phyloP scores from a whole-genome alignment of 106 monocot genomes.

The Phalaenopsis aphrodite region DNA sequence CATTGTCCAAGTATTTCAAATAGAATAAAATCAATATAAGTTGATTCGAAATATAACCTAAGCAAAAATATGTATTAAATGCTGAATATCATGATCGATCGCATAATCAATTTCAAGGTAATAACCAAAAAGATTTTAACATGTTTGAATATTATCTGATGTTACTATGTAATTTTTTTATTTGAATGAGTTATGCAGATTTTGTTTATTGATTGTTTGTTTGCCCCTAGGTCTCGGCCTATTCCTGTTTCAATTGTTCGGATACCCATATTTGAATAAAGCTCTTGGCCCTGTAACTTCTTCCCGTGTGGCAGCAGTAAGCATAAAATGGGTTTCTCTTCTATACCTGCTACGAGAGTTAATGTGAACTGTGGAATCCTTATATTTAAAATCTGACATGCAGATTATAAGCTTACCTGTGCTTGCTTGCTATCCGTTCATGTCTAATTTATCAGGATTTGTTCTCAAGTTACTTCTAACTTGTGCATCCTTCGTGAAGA shows the following conservation, averaged over 20 bases:
- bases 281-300: slow-evolving; percentile 23
- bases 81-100: too few species aligned
- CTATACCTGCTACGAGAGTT: not conserved
- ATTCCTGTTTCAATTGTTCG: slow-evolving; percentile 41
- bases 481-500: slow-evolving; percentile 61
- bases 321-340: slow-evolving; percentile 7
- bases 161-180: too few species aligned
- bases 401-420: slow-evolving; percentile 52
- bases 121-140: too few species aligned
- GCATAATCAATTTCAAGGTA: too few species aligned
- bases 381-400: slow-evolving; percentile 1
- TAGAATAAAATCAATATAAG: too few species aligned
- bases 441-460: slow-evolving; percentile 48
- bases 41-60: too few species aligned
- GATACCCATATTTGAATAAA: slow-evolving; percentile 28
- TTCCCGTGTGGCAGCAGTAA: slow-evolving; percentile 45
- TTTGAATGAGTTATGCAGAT: too few species aligned
- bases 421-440: slow-evolving; percentile 48
- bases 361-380: too few species aligned
- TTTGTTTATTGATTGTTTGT: not conserved
- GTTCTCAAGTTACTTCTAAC: slow-evolving; percentile 34
- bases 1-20: too few species aligned
- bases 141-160: too few species aligned
- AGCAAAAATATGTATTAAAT: too few species aligned
- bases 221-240: slow-evolving; percentile 31